Percentiles rank a stretch among this genome's conserved stretches.
phyloP scores from a whole-genome alignment of 495 filamentous ascomycete genomes.

The Annulohypoxylon stygium region DNA sequence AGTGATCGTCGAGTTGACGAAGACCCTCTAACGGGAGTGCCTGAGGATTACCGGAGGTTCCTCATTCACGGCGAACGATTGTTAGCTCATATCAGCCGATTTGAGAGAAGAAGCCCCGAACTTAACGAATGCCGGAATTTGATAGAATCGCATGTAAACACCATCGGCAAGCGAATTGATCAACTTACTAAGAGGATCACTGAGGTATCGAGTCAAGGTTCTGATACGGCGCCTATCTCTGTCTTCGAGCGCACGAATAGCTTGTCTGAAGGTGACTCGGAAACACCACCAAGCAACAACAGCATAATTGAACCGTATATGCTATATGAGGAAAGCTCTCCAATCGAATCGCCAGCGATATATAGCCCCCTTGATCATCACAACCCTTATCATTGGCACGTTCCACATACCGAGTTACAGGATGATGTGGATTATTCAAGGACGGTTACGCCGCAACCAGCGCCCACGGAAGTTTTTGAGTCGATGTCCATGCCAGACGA shows the following conservation, averaged over 20 bases:
- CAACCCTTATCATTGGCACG: conserved; percentile 54
- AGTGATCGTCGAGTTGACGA: conserved; percentile 71
- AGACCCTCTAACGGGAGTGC: conserved; percentile 68
- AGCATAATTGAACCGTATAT: conserved; percentile 51
- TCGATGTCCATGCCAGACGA: conserved; percentile 51
- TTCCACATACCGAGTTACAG: conserved; percentile 25
- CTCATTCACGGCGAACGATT: conserved; percentile 75
- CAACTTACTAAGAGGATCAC: conserved; percentile 64
- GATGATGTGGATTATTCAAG: conserved; percentile 39
- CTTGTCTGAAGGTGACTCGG: conserved; percentile 66
- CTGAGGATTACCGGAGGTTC: conserved; percentile 78
- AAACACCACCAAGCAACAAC: conserved; percentile 52
- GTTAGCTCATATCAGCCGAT: conserved; percentile 60
- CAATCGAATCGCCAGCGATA: conserved; percentile 46
- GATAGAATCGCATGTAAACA: conserved; percentile 63
- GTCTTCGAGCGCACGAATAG: conserved; percentile 81
- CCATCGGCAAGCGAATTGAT: conserved; percentile 71
- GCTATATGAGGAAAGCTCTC: conserved; percentile 41
- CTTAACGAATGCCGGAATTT: conserved; percentile 57
- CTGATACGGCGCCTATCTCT: conserved; percentile 66
- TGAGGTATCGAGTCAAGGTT: conserved; percentile 56
- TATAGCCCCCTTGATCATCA: conserved; percentile 42
- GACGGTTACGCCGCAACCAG: conserved; percentile 48
- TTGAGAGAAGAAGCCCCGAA: conserved; percentile 56
- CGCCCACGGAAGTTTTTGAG: conserved; percentile 49